Conservation (phyloP, 176 grass and related monocot species). For the Canna indica region DNA sequence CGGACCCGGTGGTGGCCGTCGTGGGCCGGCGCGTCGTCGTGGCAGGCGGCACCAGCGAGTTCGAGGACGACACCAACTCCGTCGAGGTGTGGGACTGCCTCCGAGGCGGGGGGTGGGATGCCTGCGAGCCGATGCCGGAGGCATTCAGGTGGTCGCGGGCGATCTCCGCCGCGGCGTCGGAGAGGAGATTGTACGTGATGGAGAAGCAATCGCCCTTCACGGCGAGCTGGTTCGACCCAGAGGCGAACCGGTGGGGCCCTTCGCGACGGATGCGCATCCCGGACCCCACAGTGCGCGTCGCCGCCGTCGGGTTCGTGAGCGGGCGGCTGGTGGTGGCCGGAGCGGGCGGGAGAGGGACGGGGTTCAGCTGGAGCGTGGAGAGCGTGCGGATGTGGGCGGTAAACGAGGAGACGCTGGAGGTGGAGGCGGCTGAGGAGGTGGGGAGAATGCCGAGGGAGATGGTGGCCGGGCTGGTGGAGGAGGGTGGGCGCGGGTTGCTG, state of each 20-base stretch:
- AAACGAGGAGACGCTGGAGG: conserved; percentile 19
- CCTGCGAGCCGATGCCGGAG: conserved; percentile 26
- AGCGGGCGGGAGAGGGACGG: background rate
- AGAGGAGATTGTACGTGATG: conserved; percentile 22
- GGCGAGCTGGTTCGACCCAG: conserved; percentile 32
- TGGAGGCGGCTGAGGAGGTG: background rate
- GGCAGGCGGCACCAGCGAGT: conserved; percentile 53
- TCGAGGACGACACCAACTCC: conserved; percentile 37
- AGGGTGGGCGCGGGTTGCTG: background rate
- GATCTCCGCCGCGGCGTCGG: conserved; percentile 6
- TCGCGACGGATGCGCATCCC: background rate
- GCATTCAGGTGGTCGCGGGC: conserved; percentile 17
- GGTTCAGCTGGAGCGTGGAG: background rate
- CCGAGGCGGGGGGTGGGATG: background rate
- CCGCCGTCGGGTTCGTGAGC: background rate
- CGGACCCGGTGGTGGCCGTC: conserved; percentile 54
- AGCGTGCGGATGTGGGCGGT: conserved; percentile 25
- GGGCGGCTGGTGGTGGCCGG: background rate
- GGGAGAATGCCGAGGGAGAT: conserved; percentile 27
- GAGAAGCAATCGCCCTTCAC: conserved; percentile 15
- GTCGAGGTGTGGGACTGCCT: conserved; percentile 73
- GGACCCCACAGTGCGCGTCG: background rate
- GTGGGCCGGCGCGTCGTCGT: conserved; percentile 51
- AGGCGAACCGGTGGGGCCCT: conserved; percentile 22
- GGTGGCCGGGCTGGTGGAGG: conserved; percentile 14